A percentile compares a stretch with the other conserved stretches of the same genome.
Conservation (phyloP, 2,329 filamentous ascomycete species). For the Cryphonectria carpinicola region DNA sequence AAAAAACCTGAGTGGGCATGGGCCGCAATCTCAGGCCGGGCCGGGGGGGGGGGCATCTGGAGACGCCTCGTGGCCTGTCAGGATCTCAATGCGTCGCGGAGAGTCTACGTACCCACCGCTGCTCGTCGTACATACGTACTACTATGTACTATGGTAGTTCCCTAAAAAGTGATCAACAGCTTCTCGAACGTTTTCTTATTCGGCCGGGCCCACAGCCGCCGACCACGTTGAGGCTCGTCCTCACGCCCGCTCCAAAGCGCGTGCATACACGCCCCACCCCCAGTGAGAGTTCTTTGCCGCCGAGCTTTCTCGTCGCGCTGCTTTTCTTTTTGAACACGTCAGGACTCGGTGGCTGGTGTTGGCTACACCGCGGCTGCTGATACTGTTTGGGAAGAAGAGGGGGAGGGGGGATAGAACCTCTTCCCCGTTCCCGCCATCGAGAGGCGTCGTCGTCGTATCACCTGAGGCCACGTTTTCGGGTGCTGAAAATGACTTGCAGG, state of each 20-base stretch:
- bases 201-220: constrained; percentile 4
- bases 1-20: not conserved
- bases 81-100: not conserved
- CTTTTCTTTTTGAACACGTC: not conserved
- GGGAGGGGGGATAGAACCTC: not conserved
- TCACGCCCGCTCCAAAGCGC: not conserved
- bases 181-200: not conserved
- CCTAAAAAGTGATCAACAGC: not conserved
- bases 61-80: not conserved
- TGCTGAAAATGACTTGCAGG: not conserved
- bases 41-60: not conserved
- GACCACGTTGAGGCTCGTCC: not conserved
- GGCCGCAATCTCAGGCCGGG: not conserved
- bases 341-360: not conserved
- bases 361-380: constrained; percentile 1
- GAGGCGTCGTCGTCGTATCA: not conserved
- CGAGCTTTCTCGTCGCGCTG: not conserved
- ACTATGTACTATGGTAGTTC: not conserved
- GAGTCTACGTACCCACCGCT: not conserved
- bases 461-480: not conserved
- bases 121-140: too few relatives aligned
- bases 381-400: not conserved
- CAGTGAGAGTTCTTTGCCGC: not conserved
- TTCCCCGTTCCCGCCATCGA: not conserved
- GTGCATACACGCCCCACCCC: not conserved